A percentile compares a stretch with the other conserved stretches of the same genome.
These are phyloP conservation scores for Backusella luteola DNA, from an alignment of 192 early-diverging fungal species.

Conservation along the genomic window DNA sequence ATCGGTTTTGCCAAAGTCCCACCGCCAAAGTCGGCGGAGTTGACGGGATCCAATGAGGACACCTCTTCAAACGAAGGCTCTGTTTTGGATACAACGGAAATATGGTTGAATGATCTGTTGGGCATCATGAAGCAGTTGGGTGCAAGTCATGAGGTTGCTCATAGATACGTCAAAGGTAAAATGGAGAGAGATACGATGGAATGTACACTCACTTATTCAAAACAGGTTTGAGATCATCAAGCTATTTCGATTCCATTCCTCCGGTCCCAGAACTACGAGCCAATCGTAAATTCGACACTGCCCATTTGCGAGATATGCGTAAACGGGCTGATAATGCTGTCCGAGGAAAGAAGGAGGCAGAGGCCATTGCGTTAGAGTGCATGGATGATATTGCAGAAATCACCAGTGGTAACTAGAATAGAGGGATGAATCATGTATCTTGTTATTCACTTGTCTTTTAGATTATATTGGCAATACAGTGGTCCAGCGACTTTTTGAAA, in stretches of 20 bases:
- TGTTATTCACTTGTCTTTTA: not conserved
- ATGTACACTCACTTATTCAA: too few relatives aligned
- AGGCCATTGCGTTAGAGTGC: slow-evolving; percentile 70
- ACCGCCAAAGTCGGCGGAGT: slow-evolving; percentile 34
- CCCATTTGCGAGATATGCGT: slow-evolving; percentile 80
- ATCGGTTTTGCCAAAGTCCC: slow-evolving; percentile 94
- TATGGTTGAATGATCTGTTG: not conserved
- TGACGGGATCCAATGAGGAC: not conserved
- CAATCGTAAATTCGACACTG: slow-evolving; percentile 66
- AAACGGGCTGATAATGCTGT: slow-evolving; percentile 69
- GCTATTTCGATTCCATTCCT: slow-evolving; percentile 38
- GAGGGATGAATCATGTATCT: too few relatives aligned
- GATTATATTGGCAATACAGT: slow-evolving; percentile 98
- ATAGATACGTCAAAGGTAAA: not conserved
- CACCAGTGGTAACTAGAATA: slow-evolving; percentile 66
- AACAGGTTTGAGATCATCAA: not conserved
- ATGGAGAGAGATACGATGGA: too few relatives aligned
- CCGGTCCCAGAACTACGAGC: not conserved
- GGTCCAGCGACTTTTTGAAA: slow-evolving; percentile 87
- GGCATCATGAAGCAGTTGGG: slow-evolving; percentile 7
- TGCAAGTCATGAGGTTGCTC: not conserved
- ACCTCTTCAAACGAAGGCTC: slow-evolving; percentile 12
- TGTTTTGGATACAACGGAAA: not conserved
- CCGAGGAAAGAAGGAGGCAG: slow-evolving; percentile 62
- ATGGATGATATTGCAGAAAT: slow-evolving; percentile 85